Evolutionary conservation across 192 early-diverging fungal genomes (phyloP).

Genomic region (Linnemannia hyalina): DNA sequence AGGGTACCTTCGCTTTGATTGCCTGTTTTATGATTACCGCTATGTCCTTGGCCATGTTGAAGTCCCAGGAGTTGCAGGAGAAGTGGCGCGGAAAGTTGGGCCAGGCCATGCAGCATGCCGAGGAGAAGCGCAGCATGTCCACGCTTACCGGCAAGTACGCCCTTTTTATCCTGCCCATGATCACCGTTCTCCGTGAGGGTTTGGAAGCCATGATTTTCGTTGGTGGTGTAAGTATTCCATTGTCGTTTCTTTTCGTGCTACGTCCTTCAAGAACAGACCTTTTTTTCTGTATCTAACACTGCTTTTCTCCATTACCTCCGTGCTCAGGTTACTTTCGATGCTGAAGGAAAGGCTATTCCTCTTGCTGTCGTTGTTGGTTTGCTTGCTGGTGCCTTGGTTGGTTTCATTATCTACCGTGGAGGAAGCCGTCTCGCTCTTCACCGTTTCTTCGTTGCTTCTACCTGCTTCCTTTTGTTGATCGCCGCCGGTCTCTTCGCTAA

Average conservation of each 20-base stretch:
- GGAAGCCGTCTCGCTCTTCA: conserved; percentile 77
- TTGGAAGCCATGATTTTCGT: conserved; percentile 93
- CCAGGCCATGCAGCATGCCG: conserved; percentile 59
- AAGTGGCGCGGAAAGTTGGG: conserved; percentile 82
- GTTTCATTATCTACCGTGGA: conserved; percentile 80
- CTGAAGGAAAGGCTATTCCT: conserved; percentile 78
- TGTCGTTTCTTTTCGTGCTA: background rate
- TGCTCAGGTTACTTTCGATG: conserved; percentile 70
- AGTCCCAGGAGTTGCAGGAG: conserved; percentile 77
- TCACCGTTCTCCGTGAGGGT: conserved; percentile 90
- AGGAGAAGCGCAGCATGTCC: conserved; percentile 49
- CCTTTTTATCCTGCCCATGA: conserved; percentile 87
- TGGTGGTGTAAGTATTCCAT: conserved; percentile 74
- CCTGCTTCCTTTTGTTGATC: conserved; percentile 82
- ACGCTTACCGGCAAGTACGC: conserved; percentile 66
- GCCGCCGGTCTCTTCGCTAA: conserved; percentile 85
- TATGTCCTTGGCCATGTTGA: conserved; percentile 88
- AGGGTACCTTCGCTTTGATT: conserved; percentile 86
- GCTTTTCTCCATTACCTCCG: background rate
- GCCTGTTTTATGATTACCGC: conserved; percentile 81
- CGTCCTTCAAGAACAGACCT: no score
- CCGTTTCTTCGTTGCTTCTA: conserved; percentile 83
- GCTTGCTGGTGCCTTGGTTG: conserved; percentile 74
- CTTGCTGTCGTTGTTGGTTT: conserved; percentile 83
- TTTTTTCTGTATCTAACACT: background rate